Evolutionary conservation across 345 rosid genomes (phyloP).

Genomic region (Brassica juncea): DNA sequence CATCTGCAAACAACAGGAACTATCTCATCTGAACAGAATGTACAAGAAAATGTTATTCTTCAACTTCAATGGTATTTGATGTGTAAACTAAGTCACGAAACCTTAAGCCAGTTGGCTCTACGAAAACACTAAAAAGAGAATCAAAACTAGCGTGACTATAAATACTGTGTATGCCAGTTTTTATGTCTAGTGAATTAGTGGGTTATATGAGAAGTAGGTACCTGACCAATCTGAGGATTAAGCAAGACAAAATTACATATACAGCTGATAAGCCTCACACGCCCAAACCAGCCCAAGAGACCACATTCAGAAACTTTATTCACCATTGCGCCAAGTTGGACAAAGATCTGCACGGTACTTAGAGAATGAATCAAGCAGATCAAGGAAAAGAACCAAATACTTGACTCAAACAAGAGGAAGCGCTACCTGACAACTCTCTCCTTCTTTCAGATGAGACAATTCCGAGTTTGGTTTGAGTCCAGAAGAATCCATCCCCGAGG

Average conservation of each 20-base stretch:
- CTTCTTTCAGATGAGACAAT: slow-evolving; percentile 40
- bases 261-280: slow-evolving; percentile 72
- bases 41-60: slow-evolving; percentile 10
- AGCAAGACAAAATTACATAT: slow-evolving; percentile 68
- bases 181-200: slow-evolving; percentile 13
- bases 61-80: slow-evolving; percentile 1
- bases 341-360: slow-evolving; percentile 53
- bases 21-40: slow-evolving; percentile 17
- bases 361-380: slow-evolving; percentile 28
- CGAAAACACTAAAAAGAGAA: slow-evolving; percentile 8
- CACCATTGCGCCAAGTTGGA: slow-evolving; percentile 60
- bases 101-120: slow-evolving; percentile 8
- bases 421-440: slow-evolving; percentile 62
- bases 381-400: slow-evolving; percentile 11
- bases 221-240: slow-evolving; percentile 84
- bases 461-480: slow-evolving; percentile 36
- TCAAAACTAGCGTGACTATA: not conserved
- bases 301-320: slow-evolving; percentile 68
- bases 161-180: not conserved
- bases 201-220: slow-evolving; percentile 36
- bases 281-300: slow-evolving; percentile 86
- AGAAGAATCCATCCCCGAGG: slow-evolving; percentile 36
- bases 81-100: slow-evolving; percentile 14
- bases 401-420: slow-evolving; percentile 20
- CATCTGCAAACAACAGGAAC: slow-evolving; percentile 18